These are phyloP conservation scores for Magnaporthiopsis poae DNA, from an alignment of 2,329 filamentous ascomycete species.

Conservation along the genomic window DNA sequence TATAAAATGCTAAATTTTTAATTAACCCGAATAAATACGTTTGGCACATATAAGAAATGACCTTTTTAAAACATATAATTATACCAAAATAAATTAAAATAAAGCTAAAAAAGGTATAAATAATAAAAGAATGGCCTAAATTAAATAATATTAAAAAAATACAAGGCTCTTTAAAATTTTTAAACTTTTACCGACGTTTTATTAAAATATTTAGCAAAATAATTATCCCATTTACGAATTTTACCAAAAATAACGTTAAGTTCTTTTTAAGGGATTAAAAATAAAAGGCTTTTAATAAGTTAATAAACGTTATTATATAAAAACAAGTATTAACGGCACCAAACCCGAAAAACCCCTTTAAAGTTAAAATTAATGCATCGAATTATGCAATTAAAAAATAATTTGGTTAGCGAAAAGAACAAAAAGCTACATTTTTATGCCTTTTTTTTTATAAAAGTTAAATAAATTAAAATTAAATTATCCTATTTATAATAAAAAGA, in stretches of 20 bases:
- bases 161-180: too few species aligned
- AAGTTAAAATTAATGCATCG: slow-evolving; percentile 16
- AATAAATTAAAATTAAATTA: too few species aligned
- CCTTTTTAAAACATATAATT: background rate
- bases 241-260: too few species aligned
- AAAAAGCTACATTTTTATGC: background rate
- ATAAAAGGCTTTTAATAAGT: slow-evolving; percentile 16
- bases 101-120: background rate
- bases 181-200: too few species aligned
- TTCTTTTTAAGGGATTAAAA: slow-evolving; percentile 20
- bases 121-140: background rate
- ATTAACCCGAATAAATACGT: slow-evolving; percentile 1
- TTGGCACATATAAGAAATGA: background rate
- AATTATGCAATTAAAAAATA: slow-evolving; percentile 13
- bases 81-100: background rate
- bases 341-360: slow-evolving; percentile 11
- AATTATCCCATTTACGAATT: too few species aligned
- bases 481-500: slow-evolving; percentile 14
- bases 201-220: too few species aligned
- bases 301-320: slow-evolving; percentile 6
- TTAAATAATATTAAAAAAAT: slow-evolving; percentile 14
- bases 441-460: background rate
- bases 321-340: slow-evolving; percentile 13
- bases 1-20: slow-evolving; percentile 6
- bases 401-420: slow-evolving; percentile 7